Evolutionary conservation across 768 basidiomycete genomes (phyloP).

Genomic region (Lactarius hatsudake): DNA sequence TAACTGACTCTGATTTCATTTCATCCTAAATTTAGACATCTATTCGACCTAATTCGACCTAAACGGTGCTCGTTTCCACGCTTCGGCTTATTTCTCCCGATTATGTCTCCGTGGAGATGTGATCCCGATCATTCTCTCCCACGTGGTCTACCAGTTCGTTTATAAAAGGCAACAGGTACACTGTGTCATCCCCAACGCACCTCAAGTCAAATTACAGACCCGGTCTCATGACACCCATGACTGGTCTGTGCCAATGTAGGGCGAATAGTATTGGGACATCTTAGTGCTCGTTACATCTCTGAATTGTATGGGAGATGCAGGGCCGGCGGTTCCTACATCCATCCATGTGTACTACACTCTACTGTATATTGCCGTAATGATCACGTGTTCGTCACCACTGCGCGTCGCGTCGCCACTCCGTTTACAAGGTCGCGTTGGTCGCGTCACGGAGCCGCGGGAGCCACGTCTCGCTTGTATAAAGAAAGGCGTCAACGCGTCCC

Average conservation of each 20-base stretch:
- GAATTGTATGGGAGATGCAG: constrained; percentile 20
- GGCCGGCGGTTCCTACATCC: constrained; percentile 28
- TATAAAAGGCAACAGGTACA: not conserved
- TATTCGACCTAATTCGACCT: not conserved
- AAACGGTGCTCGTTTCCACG: not conserved
- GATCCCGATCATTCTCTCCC: not conserved
- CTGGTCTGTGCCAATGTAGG: constrained; percentile 30
- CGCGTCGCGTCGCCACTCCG: constrained; percentile 11
- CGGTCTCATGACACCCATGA: constrained; percentile 5
- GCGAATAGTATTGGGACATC: constrained; percentile 26
- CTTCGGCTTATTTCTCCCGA: not conserved
- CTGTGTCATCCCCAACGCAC: constrained; percentile 14
- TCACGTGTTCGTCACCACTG: not conserved
- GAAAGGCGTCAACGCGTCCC: not conserved
- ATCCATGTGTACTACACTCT: no score
- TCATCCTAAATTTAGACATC: not conserved
- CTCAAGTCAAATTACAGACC: constrained; percentile 30
- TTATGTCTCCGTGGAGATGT: not conserved
- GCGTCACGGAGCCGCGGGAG: constrained; percentile 12
- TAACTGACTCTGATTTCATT: no score
- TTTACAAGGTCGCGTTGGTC: constrained; percentile 20
- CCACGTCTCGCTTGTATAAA: constrained; percentile 14
- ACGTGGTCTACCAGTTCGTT: not conserved
- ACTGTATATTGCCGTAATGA: not conserved
- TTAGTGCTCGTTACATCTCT: constrained; percentile 22